Conservation (phyloP, 306 rosid species). For the Lathyrus sativus region DNA sequence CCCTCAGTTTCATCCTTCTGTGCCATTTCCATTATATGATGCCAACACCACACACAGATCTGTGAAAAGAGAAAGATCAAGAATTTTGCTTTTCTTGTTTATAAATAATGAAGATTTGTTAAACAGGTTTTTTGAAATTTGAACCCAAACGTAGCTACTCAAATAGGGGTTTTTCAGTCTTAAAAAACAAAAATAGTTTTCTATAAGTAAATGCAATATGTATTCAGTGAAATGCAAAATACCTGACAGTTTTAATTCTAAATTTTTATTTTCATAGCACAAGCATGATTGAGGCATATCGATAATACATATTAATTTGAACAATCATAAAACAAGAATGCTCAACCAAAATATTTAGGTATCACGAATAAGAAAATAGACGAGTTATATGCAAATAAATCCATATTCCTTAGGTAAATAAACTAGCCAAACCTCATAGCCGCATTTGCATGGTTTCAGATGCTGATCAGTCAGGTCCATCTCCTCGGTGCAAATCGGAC, state of each 20-base stretch:
- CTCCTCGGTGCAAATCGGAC: slow-evolving; percentile 61
- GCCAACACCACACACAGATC: slow-evolving; percentile 68
- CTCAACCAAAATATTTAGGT: slow-evolving; percentile 20
- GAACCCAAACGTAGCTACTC: not conserved
- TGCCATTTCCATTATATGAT: slow-evolving; percentile 62
- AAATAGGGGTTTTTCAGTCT: not conserved
- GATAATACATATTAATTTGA: slow-evolving; percentile 5
- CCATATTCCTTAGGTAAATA: not conserved
- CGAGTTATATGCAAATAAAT: not conserved
- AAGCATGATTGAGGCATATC: slow-evolving; percentile 4
- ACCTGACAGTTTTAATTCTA: slow-evolving; percentile 17
- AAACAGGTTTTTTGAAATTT: not conserved
- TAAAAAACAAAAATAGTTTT: not conserved
- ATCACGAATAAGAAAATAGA: not conserved
- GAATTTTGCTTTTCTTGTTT: not conserved
- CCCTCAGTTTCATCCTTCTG: slow-evolving; percentile 54
- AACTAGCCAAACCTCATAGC: slow-evolving; percentile 52
- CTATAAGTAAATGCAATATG: not conserved
- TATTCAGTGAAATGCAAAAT: slow-evolving; percentile 7
- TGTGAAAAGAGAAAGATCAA: not conserved
- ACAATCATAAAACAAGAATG: slow-evolving; percentile 20
- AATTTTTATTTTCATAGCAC: slow-evolving; percentile 20
- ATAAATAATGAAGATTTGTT: not conserved
- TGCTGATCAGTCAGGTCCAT: slow-evolving; percentile 67
- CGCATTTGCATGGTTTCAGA: slow-evolving; percentile 62